These are phyloP conservation scores for Nakazawaea pomicola DNA, from an alignment of 805 yeast genomes.

Conservation along the genomic window DNA sequence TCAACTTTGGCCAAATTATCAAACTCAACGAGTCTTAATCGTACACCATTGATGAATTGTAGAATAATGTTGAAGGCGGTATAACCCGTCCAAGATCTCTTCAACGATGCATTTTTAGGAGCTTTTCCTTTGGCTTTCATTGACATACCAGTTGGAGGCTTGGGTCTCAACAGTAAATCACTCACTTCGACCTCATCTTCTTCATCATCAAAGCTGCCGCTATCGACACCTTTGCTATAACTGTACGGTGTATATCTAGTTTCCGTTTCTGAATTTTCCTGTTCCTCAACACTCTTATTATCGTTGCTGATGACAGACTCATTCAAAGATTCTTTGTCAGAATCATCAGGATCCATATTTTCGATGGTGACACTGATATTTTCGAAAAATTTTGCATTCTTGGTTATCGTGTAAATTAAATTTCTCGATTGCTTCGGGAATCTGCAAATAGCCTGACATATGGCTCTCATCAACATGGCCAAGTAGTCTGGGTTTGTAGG, in stretches of 20 bases:
- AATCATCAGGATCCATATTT: constrained; percentile 4
- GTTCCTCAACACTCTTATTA: neutral
- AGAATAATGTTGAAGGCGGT: constrained; percentile 40
- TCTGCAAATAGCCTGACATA: constrained; percentile 48
- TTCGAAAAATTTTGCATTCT: constrained; percentile 21
- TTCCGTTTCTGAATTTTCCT: constrained; percentile 1
- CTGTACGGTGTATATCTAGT: neutral
- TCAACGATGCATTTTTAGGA: constrained; percentile 44
- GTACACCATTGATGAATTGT: constrained; percentile 26
- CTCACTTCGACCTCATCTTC: constrained; percentile 26
- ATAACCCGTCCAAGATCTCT: constrained; percentile 53
- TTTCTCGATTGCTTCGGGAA: constrained; percentile 48
- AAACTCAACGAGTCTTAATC: constrained; percentile 29
- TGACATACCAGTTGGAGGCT: constrained; percentile 59
- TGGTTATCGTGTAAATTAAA: constrained; percentile 44
- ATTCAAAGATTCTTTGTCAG: neutral
- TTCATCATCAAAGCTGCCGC: constrained; percentile 1
- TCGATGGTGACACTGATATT: constrained; percentile 10
- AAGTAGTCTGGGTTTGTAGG: constrained; percentile 48
- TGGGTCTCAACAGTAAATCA: constrained; percentile 39
- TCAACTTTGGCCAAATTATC: constrained; percentile 19
- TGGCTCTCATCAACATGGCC: constrained; percentile 53
- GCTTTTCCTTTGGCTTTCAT: constrained; percentile 47
- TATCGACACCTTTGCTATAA: neutral
- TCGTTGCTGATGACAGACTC: neutral